Percentiles rank a stretch among this genome's conserved stretches.
These are phyloP conservation scores for Geotrichum ghanense DNA, from an alignment of 805 yeast genomes.

Conservation along the genomic window DNA sequence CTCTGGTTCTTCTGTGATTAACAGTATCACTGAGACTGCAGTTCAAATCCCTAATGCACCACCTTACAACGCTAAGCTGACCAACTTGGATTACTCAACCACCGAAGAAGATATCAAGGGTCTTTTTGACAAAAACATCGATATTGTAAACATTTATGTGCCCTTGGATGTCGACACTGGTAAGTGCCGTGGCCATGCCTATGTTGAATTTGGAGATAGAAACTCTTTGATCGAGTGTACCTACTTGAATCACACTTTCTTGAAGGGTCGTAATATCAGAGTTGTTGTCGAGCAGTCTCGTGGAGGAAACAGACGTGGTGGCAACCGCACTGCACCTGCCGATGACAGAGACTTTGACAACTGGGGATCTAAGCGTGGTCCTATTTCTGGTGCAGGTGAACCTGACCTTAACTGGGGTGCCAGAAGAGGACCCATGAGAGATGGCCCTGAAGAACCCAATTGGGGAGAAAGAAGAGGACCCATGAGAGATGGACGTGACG, in stretches of 20 bases:
- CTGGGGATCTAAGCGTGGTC: constrained; percentile 26
- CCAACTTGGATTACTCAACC: constrained; percentile 76
- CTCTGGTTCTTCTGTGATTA: background rate
- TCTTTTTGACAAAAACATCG: constrained; percentile 30
- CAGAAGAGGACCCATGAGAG: constrained; percentile 12
- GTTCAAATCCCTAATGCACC: constrained; percentile 84
- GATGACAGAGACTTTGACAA: constrained; percentile 39
- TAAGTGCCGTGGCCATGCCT: constrained; percentile 77
- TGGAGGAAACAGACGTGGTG: constrained; percentile 28
- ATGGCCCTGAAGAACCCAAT: background rate
- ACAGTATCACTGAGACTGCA: constrained; percentile 26
- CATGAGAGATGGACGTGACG: constrained; percentile 19
- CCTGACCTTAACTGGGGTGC: constrained; percentile 11
- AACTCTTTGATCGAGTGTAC: constrained; percentile 71
- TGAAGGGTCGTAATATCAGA: constrained; percentile 57
- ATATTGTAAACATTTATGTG: constrained; percentile 45
- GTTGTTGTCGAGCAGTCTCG: constrained; percentile 63
- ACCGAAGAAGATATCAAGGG: constrained; percentile 41
- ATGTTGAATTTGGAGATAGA: constrained; percentile 74
- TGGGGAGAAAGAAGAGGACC: background rate
- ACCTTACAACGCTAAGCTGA: constrained; percentile 84
- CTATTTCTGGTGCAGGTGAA: constrained; percentile 9
- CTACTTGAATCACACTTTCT: constrained; percentile 57
- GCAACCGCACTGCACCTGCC: constrained; percentile 18
- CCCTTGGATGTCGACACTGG: constrained; percentile 61